Conservation (phyloP, 208 protist genomes). For the Leishmania braziliensis region DNA sequence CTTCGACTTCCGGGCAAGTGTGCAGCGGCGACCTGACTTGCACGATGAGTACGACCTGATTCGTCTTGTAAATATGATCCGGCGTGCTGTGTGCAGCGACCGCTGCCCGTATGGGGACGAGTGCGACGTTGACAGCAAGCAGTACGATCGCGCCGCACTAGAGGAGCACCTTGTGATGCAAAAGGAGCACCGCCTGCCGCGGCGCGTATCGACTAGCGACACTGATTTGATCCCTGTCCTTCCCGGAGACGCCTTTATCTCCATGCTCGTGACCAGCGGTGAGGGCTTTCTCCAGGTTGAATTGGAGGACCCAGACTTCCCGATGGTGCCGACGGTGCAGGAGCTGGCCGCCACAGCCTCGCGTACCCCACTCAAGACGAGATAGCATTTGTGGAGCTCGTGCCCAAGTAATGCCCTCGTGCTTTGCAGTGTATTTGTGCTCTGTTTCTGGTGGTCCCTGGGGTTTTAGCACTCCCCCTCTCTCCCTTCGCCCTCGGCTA, state of each 20-base stretch:
- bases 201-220: constrained; percentile 40
- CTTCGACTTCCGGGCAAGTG: constrained; percentile 56
- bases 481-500: background rate
- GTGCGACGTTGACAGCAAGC: constrained; percentile 24
- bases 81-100: constrained; percentile 40
- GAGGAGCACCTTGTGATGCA: constrained; percentile 44
- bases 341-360: constrained; percentile 28
- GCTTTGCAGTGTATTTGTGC: background rate
- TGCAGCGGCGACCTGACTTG: constrained; percentile 45
- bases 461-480: background rate
- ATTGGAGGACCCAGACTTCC: constrained; percentile 69
- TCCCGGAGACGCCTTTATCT: constrained; percentile 73
- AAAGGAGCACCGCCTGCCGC: constrained; percentile 57
- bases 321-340: constrained; percentile 75
- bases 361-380: background rate
- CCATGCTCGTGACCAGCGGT: constrained; percentile 57
- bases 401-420: background rate
- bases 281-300: constrained; percentile 47
- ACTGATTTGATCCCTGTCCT: constrained; percentile 60
- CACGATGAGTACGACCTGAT: constrained; percentile 80
- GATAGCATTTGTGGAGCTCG: background rate
- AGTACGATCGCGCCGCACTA: constrained; percentile 38
- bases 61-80: constrained; percentile 73
- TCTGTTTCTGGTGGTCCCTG: background rate
- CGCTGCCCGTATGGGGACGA: constrained; percentile 29